These are phyloP conservation scores for Musa troglodytarum DNA, from an alignment of 176 grass and related monocot species.

Conservation along the genomic window DNA sequence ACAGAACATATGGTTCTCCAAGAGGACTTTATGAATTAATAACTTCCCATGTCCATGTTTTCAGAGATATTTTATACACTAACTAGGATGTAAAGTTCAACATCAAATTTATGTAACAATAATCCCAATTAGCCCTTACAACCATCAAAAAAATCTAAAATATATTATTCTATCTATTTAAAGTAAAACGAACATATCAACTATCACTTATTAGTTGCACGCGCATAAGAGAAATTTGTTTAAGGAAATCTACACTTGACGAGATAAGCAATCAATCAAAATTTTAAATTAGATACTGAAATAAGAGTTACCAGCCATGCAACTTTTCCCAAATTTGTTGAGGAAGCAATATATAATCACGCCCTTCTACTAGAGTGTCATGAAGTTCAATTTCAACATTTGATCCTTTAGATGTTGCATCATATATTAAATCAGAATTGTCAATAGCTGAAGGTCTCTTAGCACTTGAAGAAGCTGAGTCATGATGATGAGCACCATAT, in stretches of 20 bases:
- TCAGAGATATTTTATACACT: neutral
- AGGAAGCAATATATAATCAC: constrained; percentile 93
- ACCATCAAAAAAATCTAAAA: neutral
- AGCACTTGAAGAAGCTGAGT: constrained; percentile 33
- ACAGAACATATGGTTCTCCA: constrained; percentile 13
- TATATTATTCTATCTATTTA: neutral
- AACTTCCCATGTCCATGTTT: too few species aligned
- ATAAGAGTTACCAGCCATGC: constrained; percentile 62
- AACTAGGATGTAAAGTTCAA: neutral
- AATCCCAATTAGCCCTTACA: too few species aligned
- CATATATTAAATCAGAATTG: constrained; percentile 82
- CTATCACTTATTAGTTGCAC: neutral
- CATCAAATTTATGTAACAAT: neutral
- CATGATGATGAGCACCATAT: constrained; percentile 47
- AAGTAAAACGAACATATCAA: neutral
- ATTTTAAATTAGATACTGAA: neutral
- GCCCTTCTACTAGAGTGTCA: constrained; percentile 86
- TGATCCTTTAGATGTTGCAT: constrained; percentile 60
- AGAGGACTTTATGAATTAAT: constrained; percentile 1
- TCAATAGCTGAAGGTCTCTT: constrained; percentile 84
- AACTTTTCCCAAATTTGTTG: constrained; percentile 88
- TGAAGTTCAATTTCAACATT: constrained; percentile 91
- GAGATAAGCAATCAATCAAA: neutral
- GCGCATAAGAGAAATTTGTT: neutral
- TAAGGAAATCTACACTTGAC: neutral